Conservation (phyloP, 371 early-diverging fungal species). For the Lichtheimia ramosa region DNA sequence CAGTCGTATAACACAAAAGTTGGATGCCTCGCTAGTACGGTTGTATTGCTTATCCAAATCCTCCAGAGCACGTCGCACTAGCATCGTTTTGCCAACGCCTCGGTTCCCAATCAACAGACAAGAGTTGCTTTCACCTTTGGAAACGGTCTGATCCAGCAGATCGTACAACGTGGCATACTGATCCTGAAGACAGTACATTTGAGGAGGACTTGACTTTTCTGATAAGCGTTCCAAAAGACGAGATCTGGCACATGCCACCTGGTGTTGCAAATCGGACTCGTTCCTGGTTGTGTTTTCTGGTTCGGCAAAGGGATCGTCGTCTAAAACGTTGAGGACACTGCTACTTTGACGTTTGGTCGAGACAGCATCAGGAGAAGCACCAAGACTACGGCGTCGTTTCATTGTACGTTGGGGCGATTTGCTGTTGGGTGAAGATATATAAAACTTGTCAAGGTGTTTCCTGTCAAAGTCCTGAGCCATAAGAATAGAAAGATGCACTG, state of each 20-base stretch:
- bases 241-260: constrained; percentile 9
- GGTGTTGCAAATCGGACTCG: background rate
- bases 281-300: background rate
- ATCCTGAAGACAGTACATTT: constrained; percentile 59
- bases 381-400: constrained; percentile 2
- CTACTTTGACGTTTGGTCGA: no score
- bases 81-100: constrained; percentile 69
- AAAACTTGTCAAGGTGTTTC: constrained; percentile 5
- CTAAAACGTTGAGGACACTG: background rate
- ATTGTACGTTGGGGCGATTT: constrained; percentile 4
- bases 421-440: background rate
- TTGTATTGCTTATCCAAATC: constrained; percentile 29
- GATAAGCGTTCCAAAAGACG: constrained; percentile 43
- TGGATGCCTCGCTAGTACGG: constrained; percentile 22
- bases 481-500: background rate
- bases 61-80: constrained; percentile 43
- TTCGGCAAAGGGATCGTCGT: constrained; percentile 9
- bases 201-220: constrained; percentile 37
- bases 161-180: constrained; percentile 58
- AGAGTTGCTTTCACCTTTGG: constrained; percentile 76
- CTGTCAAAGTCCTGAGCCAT: background rate
- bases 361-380: background rate
- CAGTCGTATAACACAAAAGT: constrained; percentile 70
- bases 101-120: constrained; percentile 73
- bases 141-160: constrained; percentile 61